Base-by-base conservation (phyloP, 225 moss, liverwort and hornwort genomes). In the Pseudisothecium myosuroides region DNA sequence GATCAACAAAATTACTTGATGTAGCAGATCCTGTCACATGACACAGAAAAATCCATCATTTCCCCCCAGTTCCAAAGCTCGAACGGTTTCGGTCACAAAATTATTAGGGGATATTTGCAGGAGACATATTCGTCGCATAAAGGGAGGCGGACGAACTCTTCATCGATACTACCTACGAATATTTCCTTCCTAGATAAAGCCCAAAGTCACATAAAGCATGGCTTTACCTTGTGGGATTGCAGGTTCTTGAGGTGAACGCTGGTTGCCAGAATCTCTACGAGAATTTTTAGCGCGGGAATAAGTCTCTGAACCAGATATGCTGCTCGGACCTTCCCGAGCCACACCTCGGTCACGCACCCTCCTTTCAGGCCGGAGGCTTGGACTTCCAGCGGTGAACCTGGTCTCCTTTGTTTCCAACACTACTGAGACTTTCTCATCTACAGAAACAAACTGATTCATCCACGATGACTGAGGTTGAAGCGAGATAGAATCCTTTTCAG, bases 311-410 rank as follows among this genome's bases (percentile, higher is more conserved):
- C 87, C 86, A 87, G 82, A 87, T 77, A 86, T 80, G 90, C 85
- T 68, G 82, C 76, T 89, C 62, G 89, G 65, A 83, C 84, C 92
- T 83, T 97, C 97, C 84, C 95, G 92, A 89, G 89, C 67, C 86
- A 66, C 88, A 58, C 94, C 93, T 83, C 93, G 91, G 45, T 97
- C 98, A 64, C 93, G 94, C 66, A 80, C 88, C 91, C 95, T 95
- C 81, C 97, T 96, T 85, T 97, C 97, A 88, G 94, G 79, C 50
- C 95, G 96, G 61, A 91, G 91, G 83, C 95, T 90, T 73, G 86
- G 73, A 76, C 87, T 93, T 63, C 91, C 90, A 88, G 89, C 87
- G 71, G 64, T 90, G 39, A 83, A 85, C 86, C 90, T 93, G 23
- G 84, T 88, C 80, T 95, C 97, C 85, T 82, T 90, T 14, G 82